Base-by-base conservation (phyloP, 257 asterid genomes). In the Solanum medicagineum region DNA sequence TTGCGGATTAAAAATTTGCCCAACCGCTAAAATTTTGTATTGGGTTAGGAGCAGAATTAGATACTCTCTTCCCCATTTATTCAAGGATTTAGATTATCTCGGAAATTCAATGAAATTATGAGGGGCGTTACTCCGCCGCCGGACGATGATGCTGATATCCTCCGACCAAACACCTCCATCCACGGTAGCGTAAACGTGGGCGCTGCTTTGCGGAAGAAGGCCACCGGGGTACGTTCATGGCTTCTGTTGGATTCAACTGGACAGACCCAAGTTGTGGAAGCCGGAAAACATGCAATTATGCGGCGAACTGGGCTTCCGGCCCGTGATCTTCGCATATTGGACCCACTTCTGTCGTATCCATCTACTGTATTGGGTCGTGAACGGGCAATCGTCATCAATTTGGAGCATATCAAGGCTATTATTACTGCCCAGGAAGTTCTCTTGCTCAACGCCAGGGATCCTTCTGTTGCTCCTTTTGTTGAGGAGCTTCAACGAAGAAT, bases 231-330 rank as follows among this genome's bases (percentile, higher is more conserved):
- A 51, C 88, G 97, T 80, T 88, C 94, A n/a, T 97, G 99, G 99
- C 91, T 97, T 63, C 87, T 92, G 3, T 85, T 97, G 86, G 98
- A 95, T 83, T 92, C 98, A 4, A 88, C 93, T n/a, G 99, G 99
- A 26, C 94, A 94, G 83, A 92, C 94, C 7, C 96, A 94, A 83
- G 93, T 92, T 13, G 94, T 90, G 75, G 99, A 95, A 92, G 98
- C 86, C 54, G 99, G 99, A 2, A 97, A 97, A 83, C 98, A 97
- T 85, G 94, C 97, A 40, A 95, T 97, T 90, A 95, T 97, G 98
- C 89, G 95, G 74, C 97, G 96, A 45, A 97, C 99, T 57, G 99
- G 99, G 3, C 93, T 97, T 8, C 98, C 99, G 55, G 99, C 98
- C 24, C 98, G 98, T 11, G 99, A 97, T 90, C 95, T 97, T 65